phyloP scores from a whole-genome alignment of 192 early-diverging fungal genomes.

The Coemansia sp. region DNA sequence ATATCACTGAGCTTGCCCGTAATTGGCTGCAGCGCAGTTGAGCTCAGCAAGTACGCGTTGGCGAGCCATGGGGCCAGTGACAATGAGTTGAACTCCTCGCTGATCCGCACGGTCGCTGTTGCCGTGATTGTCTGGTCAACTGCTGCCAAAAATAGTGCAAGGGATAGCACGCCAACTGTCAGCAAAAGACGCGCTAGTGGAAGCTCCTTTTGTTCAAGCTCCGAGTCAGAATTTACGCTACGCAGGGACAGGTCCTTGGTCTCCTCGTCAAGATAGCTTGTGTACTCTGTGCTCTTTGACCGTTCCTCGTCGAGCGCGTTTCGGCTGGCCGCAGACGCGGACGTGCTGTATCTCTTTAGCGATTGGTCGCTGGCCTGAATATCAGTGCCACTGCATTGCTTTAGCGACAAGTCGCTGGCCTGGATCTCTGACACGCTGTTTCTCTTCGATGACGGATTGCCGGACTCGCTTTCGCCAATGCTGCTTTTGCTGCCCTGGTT shows the following conservation, averaged over 20 bases:
- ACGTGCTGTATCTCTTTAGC: neutral
- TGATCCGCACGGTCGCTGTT: slow-evolving; percentile 66
- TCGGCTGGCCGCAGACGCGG: slow-evolving; percentile 2
- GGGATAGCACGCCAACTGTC: slow-evolving; percentile 34
- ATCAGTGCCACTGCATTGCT: neutral
- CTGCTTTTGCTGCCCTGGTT: slow-evolving; percentile 15
- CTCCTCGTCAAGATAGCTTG: neutral
- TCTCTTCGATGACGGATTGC: neutral
- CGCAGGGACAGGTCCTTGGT: slow-evolving; percentile 22
- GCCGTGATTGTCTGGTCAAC: slow-evolving; percentile 77
- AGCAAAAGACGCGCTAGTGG: slow-evolving; percentile 28
- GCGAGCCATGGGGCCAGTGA: slow-evolving; percentile 78
- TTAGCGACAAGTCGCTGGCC: neutral
- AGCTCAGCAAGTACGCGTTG: slow-evolving; percentile 66
- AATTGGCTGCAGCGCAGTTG: slow-evolving; percentile 74
- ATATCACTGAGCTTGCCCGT: slow-evolving; percentile 83
- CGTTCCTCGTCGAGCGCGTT: slow-evolving; percentile 11
- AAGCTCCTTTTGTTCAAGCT: slow-evolving; percentile 20
- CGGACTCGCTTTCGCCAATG: neutral
- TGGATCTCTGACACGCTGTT: neutral
- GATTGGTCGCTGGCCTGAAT: slow-evolving; percentile 2
- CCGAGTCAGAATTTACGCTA: slow-evolving; percentile 14
- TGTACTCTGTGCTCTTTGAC: neutral
- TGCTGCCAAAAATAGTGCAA: slow-evolving; percentile 64
- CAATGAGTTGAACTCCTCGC: slow-evolving; percentile 60